These are phyloP conservation scores for Paecilomyces dactylethromorphus DNA, from an alignment of 2,329 filamentous ascomycete species.

Conservation along the genomic window DNA sequence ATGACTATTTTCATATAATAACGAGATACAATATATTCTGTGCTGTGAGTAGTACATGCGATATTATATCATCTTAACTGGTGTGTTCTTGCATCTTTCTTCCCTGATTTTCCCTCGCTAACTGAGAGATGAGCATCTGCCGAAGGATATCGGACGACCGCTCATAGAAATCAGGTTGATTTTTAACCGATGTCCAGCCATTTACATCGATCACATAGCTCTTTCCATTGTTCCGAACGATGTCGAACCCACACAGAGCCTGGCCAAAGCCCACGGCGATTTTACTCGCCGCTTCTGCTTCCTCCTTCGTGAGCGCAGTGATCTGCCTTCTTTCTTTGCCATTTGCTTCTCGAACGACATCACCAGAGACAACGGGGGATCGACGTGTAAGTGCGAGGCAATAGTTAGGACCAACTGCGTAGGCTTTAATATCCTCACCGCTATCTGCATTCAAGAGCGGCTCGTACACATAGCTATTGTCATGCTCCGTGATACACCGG, in stretches of 20 bases:
- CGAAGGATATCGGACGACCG: slow-evolving; percentile 73
- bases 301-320: slow-evolving; percentile 68
- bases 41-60: too few species aligned
- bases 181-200: slow-evolving; percentile 96
- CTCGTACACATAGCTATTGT: slow-evolving; percentile 84
- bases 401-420: slow-evolving; percentile 80
- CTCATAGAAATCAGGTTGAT: slow-evolving; percentile 92
- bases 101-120: too few species aligned
- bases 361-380: slow-evolving; percentile 85
- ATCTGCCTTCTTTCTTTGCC: slow-evolving; percentile 91
- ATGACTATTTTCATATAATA: too few species aligned
- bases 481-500: slow-evolving; percentile 67
- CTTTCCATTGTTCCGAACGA: slow-evolving; percentile 71
- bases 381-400: slow-evolving; percentile 92
- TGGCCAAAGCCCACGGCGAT: slow-evolving; percentile 85
- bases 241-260: slow-evolving; percentile 83
- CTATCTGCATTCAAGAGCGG: slow-evolving; percentile 91
- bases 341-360: slow-evolving; percentile 85
- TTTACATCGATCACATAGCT: slow-evolving; percentile 96
- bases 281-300: slow-evolving; percentile 72
- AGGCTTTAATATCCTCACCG: slow-evolving; percentile 91
- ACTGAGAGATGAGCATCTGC: slow-evolving; percentile 57
- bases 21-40: too few species aligned
- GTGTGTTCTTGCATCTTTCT: too few species aligned
- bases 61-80: too few species aligned